Evolutionary conservation across 768 basidiomycete genomes (phyloP).

Genomic region (Termitomyces eurrhizus): DNA sequence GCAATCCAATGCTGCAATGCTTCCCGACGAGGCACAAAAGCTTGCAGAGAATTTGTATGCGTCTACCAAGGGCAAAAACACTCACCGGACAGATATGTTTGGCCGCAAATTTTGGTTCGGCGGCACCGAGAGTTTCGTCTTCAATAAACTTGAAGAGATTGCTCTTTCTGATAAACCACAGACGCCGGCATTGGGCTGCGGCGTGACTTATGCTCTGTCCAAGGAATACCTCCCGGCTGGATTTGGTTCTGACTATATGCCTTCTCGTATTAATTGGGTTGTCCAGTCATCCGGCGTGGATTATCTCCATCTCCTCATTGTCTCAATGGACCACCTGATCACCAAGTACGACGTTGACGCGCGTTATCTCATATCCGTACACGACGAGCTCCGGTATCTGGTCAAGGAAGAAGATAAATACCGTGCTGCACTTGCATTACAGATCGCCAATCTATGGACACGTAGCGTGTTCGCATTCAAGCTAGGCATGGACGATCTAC

Average conservation of each 20-base stretch:
- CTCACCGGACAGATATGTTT: conserved; percentile 70
- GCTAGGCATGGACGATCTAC: conserved; percentile 94
- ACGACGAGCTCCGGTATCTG: conserved; percentile 94
- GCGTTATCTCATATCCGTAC: conserved; percentile 93
- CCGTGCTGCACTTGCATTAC: conserved; percentile 87
- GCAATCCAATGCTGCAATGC: conserved; percentile 79
- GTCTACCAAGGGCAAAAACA: conserved; percentile 91
- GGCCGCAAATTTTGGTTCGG: conserved; percentile 93
- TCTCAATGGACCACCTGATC: conserved; percentile 89
- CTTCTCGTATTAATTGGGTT: conserved; percentile 98
- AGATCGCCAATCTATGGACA: conserved; percentile 96
- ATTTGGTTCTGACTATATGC: conserved; percentile 87
- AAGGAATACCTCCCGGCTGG: conserved; percentile 81
- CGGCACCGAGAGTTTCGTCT: conserved; percentile 92
- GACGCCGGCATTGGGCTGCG: conserved; percentile 93
- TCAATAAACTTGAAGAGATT: conserved; percentile 97
- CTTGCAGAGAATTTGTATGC: conserved; percentile 84
- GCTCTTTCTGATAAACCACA: conserved; percentile 82
- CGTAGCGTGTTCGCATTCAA: conserved; percentile 85
- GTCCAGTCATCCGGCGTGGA: conserved; percentile 99
- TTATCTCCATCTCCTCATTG: conserved; percentile 94
- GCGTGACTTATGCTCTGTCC: conserved; percentile 89
- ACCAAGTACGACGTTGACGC: conserved; percentile 79
- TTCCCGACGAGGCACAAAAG: conserved; percentile 71
- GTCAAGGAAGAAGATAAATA: conserved; percentile 87